Conservation (phyloP, 495 filamentous ascomycete species). For the Xylaria venustula region DNA sequence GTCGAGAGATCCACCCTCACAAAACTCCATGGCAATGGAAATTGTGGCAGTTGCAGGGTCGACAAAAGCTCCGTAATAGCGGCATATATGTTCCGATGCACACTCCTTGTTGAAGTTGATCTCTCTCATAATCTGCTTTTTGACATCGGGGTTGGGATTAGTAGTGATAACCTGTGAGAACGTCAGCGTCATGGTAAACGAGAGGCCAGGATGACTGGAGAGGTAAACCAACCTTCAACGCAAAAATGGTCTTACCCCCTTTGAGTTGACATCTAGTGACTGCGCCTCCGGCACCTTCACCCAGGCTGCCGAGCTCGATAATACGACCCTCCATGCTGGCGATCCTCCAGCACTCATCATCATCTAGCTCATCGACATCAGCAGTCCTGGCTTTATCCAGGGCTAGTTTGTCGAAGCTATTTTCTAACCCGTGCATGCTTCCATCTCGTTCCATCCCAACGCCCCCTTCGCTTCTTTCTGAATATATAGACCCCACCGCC, state of each 20-base stretch:
- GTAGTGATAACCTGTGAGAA: constrained; percentile 84
- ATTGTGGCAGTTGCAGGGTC: constrained; percentile 92
- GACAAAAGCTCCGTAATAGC: constrained; percentile 94
- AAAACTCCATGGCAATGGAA: constrained; percentile 98
- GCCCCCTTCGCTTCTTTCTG: constrained; percentile 63
- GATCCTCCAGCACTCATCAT: constrained; percentile 92
- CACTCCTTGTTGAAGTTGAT: constrained; percentile 97
- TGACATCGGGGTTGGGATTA: constrained; percentile 94
- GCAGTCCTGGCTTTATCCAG: constrained; percentile 75
- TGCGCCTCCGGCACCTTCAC: constrained; percentile 93
- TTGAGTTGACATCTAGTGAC: constrained; percentile 88
- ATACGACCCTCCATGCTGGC: constrained; percentile 87
- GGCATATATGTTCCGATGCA: constrained; percentile 88
- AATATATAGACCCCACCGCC: constrained; percentile 80
- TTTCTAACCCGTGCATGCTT: constrained; percentile 62
- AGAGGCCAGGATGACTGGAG: neutral
- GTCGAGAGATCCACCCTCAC: constrained; percentile 92
- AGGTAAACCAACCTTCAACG: constrained; percentile 73
- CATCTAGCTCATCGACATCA: constrained; percentile 92
- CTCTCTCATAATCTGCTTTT: constrained; percentile 95
- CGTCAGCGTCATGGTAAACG: constrained; percentile 21
- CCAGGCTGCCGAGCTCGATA: constrained; percentile 81
- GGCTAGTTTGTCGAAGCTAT: constrained; percentile 68
- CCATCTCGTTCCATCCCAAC: constrained; percentile 73
- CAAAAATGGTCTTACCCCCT: constrained; percentile 91